A percentile compares a stretch with the other conserved stretches of the same genome.
phyloP scores from a whole-genome alignment of 2,329 filamentous ascomycete genomes.

The Apiospora malaysiana region DNA sequence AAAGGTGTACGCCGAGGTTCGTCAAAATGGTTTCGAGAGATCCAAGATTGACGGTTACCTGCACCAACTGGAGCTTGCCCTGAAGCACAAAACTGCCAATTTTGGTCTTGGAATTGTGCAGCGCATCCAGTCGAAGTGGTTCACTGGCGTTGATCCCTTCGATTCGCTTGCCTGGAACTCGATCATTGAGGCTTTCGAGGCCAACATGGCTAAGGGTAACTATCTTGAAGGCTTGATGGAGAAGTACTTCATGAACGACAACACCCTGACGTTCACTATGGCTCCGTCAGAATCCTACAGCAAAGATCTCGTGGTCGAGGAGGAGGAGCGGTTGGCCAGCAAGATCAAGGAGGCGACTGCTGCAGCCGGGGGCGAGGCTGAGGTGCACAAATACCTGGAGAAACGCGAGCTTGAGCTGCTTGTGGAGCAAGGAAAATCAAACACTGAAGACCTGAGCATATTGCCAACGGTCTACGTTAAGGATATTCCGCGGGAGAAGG shows the following conservation, averaged over 20 bases:
- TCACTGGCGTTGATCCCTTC: conserved; percentile 93
- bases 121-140: conserved; percentile 89
- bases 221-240: conserved; percentile 87
- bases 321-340: conserved; percentile 72
- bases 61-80: conserved; percentile 88
- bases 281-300: conserved; percentile 78
- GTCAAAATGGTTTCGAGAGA: conserved; percentile 81
- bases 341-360: conserved; percentile 76
- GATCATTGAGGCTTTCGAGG: conserved; percentile 82
- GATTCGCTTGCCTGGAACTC: conserved; percentile 91
- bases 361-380: conserved; percentile 71
- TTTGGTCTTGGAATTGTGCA: conserved; percentile 94
- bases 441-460: conserved; percentile 83
- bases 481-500: conserved; percentile 84
- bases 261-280: conserved; percentile 93
- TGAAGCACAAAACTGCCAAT: conserved; percentile 96
- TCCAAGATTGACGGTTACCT: conserved; percentile 93
- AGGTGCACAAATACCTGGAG: conserved; percentile 74
- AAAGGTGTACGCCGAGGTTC: conserved; percentile 72
- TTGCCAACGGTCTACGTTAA: conserved; percentile 86
- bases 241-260: conserved; percentile 88
- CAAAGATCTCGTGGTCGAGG: conserved; percentile 76
- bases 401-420: conserved; percentile 81
- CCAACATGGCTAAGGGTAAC: conserved; percentile 72
- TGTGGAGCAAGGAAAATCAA: conserved; percentile 82